Conservation (phyloP, 2,329 filamentous ascomycete species). For the Fusarium proliferatum region DNA sequence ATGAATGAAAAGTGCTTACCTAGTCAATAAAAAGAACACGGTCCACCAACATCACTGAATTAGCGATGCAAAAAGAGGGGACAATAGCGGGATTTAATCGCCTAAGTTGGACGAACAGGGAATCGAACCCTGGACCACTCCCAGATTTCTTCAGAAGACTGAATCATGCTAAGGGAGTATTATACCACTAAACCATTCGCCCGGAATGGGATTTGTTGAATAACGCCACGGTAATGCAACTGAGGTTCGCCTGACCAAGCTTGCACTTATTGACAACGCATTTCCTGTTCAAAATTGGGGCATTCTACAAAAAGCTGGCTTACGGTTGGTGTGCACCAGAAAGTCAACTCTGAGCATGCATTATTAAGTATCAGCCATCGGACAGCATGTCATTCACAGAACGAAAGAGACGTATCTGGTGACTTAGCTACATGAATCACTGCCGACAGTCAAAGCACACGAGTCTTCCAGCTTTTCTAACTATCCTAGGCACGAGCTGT, state of each 20-base stretch:
- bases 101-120: conserved; percentile 21
- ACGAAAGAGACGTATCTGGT: too few relatives aligned
- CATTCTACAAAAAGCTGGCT: too few relatives aligned
- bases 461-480: too few relatives aligned
- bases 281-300: too few relatives aligned
- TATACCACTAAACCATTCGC: conserved; percentile 34
- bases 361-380: too few relatives aligned
- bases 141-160: background rate
- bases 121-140: conserved; percentile 33
- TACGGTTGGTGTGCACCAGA: too few relatives aligned
- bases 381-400: too few relatives aligned
- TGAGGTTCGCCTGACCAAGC: fast-evolving
- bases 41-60: fast-evolving
- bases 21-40: background rate
- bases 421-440: too few relatives aligned
- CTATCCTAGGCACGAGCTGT: too few relatives aligned
- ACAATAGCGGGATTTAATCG: conserved; percentile 7
- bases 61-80: background rate
- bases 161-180: conserved; percentile 30
- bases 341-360: too few relatives aligned
- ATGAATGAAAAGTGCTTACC: background rate
- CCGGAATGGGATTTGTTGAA: conserved; percentile 2
- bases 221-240: fast-evolving
- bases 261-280: too few relatives aligned
- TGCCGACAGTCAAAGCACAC: too few relatives aligned